Conservation (phyloP, 495 filamentous ascomycete species). For the Aspergillus ostianus region DNA sequence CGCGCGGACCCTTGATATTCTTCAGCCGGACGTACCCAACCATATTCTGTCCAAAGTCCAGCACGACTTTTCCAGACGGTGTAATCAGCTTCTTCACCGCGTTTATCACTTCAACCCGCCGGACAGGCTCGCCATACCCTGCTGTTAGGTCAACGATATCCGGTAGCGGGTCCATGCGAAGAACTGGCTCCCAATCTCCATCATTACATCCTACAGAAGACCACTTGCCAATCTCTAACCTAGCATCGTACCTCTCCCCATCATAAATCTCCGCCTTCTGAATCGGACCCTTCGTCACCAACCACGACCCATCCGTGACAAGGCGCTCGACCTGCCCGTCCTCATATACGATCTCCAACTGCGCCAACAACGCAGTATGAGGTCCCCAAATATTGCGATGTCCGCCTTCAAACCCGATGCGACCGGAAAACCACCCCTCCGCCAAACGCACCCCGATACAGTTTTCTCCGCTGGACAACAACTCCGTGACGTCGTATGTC, state of each 20-base stretch:
- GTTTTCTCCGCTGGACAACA: constrained; percentile 34
- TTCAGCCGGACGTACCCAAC: constrained; percentile 10
- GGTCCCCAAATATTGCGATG: constrained; percentile 40
- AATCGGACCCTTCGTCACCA: constrained; percentile 22
- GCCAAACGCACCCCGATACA: constrained; percentile 45
- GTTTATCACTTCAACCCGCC: constrained; percentile 31
- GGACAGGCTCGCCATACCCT: constrained; percentile 41
- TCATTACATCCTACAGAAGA: constrained; percentile 7
- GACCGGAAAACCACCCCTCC: constrained; percentile 52
- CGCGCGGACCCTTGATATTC: constrained; percentile 6
- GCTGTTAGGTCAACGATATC: constrained; percentile 25
- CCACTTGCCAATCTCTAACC: constrained; percentile 19
- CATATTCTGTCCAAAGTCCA: constrained; percentile 19
- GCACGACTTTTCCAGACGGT: constrained; percentile 32
- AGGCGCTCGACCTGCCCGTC: constrained; percentile 37
- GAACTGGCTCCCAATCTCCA: constrained; percentile 18
- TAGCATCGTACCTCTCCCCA: constrained; percentile 47
- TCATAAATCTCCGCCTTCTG: constrained; percentile 49
- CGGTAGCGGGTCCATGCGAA: constrained; percentile 15
- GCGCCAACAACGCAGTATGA: constrained; percentile 37
- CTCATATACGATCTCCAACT: constrained; percentile 37
- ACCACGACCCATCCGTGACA: constrained; percentile 22
- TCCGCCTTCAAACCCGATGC: constrained; percentile 32
- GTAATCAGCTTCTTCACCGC: constrained; percentile 37
- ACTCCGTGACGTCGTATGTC: constrained; percentile 46